Evolutionary conservation across 331 rosid genomes (phyloP).

Genomic region (Arachis monticola): DNA sequence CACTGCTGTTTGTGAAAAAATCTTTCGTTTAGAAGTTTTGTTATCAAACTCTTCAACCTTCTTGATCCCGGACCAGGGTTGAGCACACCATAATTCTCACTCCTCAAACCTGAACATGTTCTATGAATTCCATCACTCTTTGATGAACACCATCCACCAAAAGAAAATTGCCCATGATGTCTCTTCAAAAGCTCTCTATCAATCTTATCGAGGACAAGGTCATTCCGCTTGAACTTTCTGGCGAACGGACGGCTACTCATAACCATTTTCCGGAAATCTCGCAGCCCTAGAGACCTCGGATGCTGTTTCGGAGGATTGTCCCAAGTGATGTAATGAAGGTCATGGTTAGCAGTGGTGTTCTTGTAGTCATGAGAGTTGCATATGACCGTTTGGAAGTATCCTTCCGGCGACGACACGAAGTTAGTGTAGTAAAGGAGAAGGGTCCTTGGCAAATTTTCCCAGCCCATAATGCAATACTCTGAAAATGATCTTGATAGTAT

Average conservation of each 20-base stretch:
- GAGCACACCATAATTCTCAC: slow-evolving; percentile 61
- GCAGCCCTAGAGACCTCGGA: slow-evolving; percentile 72
- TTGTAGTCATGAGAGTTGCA: slow-evolving; percentile 78
- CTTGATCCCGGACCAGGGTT: slow-evolving; percentile 72
- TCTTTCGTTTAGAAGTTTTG: slow-evolving; percentile 51
- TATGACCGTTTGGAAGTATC: slow-evolving; percentile 81
- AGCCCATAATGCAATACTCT: slow-evolving; percentile 80
- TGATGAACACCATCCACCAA: slow-evolving; percentile 80
- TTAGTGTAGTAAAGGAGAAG: slow-evolving; percentile 93
- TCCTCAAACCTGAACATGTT: slow-evolving; percentile 55
- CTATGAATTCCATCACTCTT: slow-evolving; percentile 39
- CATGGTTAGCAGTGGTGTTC: slow-evolving; percentile 82
- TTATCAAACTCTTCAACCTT: slow-evolving; percentile 61
- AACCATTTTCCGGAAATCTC: slow-evolving; percentile 63
- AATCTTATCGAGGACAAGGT: slow-evolving; percentile 63
- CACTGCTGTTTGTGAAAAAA: slow-evolving; percentile 63
- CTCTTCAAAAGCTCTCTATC: slow-evolving; percentile 75
- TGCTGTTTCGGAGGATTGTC: slow-evolving; percentile 95
- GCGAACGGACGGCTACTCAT: slow-evolving; percentile 82
- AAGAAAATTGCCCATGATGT: slow-evolving; percentile 51
- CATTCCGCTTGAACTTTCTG: slow-evolving; percentile 74
- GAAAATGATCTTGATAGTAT: slow-evolving; percentile 84
- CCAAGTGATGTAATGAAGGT: slow-evolving; percentile 90
- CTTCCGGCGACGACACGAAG: slow-evolving; percentile 91
- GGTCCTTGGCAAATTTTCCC: slow-evolving; percentile 95